phyloP scores from a whole-genome alignment of 345 rosid genomes.

The Syzygium aqueum region DNA sequence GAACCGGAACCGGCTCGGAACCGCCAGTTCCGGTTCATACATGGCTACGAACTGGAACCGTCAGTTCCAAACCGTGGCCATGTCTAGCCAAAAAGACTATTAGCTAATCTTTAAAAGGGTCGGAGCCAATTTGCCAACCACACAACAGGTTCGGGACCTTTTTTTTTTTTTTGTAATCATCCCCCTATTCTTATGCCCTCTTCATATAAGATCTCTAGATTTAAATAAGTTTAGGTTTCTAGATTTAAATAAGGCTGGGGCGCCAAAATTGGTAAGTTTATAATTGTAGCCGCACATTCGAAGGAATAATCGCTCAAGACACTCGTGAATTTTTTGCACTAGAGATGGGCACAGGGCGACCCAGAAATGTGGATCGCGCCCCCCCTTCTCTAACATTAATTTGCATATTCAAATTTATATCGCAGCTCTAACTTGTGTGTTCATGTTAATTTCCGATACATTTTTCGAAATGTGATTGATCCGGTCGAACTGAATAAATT shows the following conservation, averaged over 20 bases:
- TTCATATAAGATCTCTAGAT: neutral
- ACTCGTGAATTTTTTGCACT: neutral
- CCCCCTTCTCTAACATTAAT: neutral
- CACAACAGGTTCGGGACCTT: too few species aligned
- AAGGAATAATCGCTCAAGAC: neutral
- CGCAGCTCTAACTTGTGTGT: neutral
- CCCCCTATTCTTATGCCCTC: neutral
- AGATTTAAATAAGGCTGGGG: neutral
- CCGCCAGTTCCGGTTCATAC: too few species aligned
- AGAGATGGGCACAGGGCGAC: neutral
- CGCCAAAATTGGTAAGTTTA: neutral
- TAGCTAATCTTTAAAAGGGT: too few species aligned
- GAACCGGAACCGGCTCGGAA: too few species aligned
- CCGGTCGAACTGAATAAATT: neutral
- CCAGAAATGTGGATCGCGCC: neutral
- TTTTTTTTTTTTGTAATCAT: neutral
- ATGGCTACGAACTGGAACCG: too few species aligned
- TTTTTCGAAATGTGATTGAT: neutral
- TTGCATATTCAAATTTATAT: neutral
- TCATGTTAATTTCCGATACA: rapidly evolving
- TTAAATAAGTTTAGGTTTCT: neutral
- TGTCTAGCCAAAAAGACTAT: too few species aligned
- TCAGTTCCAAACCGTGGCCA: too few species aligned
- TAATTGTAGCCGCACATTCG: neutral
- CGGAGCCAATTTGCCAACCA: too few species aligned